These are phyloP conservation scores for Lavandula angustifolia DNA, from an alignment of 257 asterid species.

Conservation along the genomic window DNA sequence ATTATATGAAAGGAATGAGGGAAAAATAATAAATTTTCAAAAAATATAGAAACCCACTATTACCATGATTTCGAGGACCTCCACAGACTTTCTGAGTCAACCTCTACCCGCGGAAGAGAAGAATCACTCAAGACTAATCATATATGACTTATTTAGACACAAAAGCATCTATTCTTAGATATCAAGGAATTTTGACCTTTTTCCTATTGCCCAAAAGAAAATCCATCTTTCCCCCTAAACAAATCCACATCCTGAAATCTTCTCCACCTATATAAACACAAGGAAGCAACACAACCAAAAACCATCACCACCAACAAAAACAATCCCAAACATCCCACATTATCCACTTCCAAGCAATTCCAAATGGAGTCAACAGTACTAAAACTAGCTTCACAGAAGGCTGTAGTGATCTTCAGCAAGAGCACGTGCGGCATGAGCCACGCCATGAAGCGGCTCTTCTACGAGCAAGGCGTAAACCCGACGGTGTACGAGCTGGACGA, in stretches of 20 bases:
- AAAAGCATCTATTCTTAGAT: not conserved
- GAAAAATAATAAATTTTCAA: no score
- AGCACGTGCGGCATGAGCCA: conserved; percentile 81
- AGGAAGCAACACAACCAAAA: not conserved
- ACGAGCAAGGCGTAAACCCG: conserved; percentile 73
- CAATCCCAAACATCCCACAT: conserved; percentile 18
- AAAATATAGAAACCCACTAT: no score
- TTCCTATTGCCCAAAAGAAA: not conserved
- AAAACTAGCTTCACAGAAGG: conserved; percentile 25
- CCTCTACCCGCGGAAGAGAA: no score
- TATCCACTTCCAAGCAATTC: not conserved
- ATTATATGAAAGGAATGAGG: no score
- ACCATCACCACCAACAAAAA: conserved; percentile 20
- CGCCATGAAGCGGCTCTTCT: conserved; percentile 63
- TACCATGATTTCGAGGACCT: no score
- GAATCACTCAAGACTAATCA: no score
- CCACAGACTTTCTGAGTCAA: no score
- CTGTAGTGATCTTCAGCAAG: conserved; percentile 75
- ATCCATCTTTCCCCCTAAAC: conserved; percentile 18
- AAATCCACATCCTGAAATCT: conserved; percentile 9
- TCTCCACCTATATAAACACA: conserved; percentile 28
- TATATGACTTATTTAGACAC: no score
- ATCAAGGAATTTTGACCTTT: conserved; percentile 32
- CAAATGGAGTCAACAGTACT: conserved; percentile 25
- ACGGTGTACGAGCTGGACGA: conserved; percentile 58